Base-by-base conservation (phyloP, 495 filamentous ascomycete species). In the Thozetella sp. region DNA sequence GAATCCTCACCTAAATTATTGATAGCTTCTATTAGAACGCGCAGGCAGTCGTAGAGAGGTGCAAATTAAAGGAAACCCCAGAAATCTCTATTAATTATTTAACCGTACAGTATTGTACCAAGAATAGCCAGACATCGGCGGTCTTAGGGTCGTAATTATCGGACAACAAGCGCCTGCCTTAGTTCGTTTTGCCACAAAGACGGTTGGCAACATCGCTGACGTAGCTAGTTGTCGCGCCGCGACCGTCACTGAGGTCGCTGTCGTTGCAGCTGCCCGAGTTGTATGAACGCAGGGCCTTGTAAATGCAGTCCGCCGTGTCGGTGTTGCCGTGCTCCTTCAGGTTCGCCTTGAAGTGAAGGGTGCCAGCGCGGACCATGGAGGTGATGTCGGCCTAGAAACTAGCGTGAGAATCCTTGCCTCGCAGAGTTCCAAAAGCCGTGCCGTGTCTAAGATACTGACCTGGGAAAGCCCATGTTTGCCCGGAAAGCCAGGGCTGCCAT, bases 231-330 rank as follows among this genome's bases (percentile, higher is more conserved):
- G 74, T 75, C 40, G 74, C 75, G 17, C 70, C 70, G 12, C 51
- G 48, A 51, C 60, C 66, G 64, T 73, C 63, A 63, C 69, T 75
- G 46, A 80, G 67, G 62, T 80, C 55, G 30, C 57, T 56, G 20
- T 25, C 13, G 66, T 78, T 67, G 53, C 76, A 68, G 54, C 54
- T 66, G 53, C 75, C 76, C 13, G 68, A 74, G 67, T 78, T 78
- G 66, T 80, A 80, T 56, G 64, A 70, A 50, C 75, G 69, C 3
- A 73, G 67, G 20, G 74, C 75, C 54, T 67, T 68, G 66, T 77
- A 79, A 64, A 75, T 73, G 65, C 67, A 70, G 23, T 72, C 63
- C 54, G 57, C 64, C 46, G 59, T 64, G 51, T 60, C 58, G 54
- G 64, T 51, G 65, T 71, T 53, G 27, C 72, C 72, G 53, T 58